Conservation (phyloP, 192 early-diverging fungal genomes). For the Coemansia sp. region DNA sequence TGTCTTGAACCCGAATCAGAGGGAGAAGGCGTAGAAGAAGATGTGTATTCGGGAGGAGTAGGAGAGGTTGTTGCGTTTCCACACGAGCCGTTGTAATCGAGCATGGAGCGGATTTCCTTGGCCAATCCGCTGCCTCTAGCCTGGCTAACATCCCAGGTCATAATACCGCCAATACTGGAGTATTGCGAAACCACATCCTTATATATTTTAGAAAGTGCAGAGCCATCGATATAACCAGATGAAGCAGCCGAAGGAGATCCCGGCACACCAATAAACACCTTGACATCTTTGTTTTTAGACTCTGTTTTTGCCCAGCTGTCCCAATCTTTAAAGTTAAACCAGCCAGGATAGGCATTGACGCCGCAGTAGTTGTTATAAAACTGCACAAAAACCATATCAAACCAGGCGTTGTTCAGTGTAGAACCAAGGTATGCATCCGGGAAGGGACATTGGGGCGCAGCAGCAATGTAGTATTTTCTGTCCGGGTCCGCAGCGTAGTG, state of each 20-base stretch:
- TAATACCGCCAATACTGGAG: constrained; percentile 59
- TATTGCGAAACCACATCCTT: constrained; percentile 25
- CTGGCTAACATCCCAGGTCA: constrained; percentile 56
- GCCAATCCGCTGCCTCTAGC: constrained; percentile 4
- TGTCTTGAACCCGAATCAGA: background rate
- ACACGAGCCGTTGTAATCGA: constrained; percentile 2
- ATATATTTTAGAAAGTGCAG: constrained; percentile 28
- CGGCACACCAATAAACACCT: constrained; percentile 52
- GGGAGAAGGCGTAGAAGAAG: background rate
- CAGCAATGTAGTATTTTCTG: constrained; percentile 61
- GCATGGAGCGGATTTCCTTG: background rate
- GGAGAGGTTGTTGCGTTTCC: background rate
- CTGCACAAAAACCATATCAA: constrained; percentile 61
- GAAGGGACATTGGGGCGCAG: constrained; percentile 61
- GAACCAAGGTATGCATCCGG: constrained; percentile 53
- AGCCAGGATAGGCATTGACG: constrained; percentile 23
- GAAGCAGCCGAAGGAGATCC: constrained; percentile 46
- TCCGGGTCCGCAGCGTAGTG: constrained; percentile 50
- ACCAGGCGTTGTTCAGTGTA: constrained; percentile 55
- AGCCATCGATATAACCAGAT: constrained; percentile 37
- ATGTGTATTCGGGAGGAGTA: background rate
- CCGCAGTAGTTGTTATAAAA: constrained; percentile 67
- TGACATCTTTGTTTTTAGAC: constrained; percentile 52
- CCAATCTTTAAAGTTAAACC: constrained; percentile 58
- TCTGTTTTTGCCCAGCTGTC: constrained; percentile 56